Percentiles rank a stretch among this genome's conserved stretches.
Evolutionary conservation across 2,329 filamentous ascomycete genomes (phyloP).

Genomic region (Capronia coronata): DNA sequence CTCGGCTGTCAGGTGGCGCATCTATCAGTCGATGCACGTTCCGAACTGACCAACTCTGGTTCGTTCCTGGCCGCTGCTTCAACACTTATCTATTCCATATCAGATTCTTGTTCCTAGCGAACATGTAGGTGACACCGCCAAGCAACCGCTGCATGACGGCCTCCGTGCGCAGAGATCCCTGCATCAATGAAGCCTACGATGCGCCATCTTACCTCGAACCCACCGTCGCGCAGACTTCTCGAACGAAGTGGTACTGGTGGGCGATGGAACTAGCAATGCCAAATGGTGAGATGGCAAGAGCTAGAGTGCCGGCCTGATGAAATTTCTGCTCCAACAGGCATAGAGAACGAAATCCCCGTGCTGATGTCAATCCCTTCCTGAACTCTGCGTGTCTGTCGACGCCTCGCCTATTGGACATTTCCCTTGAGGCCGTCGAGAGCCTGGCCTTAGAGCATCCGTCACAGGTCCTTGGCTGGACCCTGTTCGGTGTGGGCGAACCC

Average conservation of each 20-base stretch:
- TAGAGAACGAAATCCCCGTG: neutral
- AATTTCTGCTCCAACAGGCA: neutral
- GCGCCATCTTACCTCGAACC: neutral
- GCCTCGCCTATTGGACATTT: neutral
- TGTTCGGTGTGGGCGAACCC: neutral
- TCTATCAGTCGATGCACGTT: slow-evolving; percentile 12
- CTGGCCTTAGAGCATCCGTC: neutral
- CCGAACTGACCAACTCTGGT: slow-evolving; percentile 5
- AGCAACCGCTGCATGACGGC: too few relatives aligned
- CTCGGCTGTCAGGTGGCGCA: neutral
- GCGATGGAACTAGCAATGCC: slow-evolving; percentile 4
- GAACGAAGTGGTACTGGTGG: slow-evolving; percentile 13
- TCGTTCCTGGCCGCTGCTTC: slow-evolving; percentile 11
- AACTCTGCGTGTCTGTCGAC: neutral
- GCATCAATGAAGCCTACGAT: too few relatives aligned
- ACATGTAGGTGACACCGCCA: too few relatives aligned
- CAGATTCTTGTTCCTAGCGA: too few relatives aligned
- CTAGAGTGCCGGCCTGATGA: neutral
- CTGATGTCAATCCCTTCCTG: neutral
- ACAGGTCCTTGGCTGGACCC: neutral
- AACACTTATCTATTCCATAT: neutral
- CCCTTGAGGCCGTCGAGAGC: neutral
- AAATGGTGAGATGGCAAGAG: neutral
- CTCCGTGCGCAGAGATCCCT: too few relatives aligned
- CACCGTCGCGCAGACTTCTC: slow-evolving; percentile 11